Evolutionary conservation across 208 protist species (phyloP).

Genomic region (Acanthamoeba royreba): DNA sequence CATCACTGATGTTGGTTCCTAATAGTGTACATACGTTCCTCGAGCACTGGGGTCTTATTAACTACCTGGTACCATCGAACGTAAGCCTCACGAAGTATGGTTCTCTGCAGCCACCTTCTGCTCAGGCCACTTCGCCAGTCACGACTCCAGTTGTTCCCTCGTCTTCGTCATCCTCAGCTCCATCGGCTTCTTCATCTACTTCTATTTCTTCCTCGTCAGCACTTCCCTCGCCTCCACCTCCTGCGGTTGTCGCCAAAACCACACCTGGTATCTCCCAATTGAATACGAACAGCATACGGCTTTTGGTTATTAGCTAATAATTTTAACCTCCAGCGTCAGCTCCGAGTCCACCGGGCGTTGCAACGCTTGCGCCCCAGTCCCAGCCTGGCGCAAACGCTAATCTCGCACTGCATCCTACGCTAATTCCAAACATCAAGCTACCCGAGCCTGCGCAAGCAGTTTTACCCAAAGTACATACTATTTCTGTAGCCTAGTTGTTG

Average conservation of each 20-base stretch:
- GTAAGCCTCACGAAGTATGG: neutral
- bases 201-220: neutral
- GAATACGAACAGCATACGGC: too few species aligned
- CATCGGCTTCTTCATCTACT: neutral
- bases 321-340: neutral
- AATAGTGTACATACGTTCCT: conserved; percentile 77
- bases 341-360: neutral
- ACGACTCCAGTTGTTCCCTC: neutral
- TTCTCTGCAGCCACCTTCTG: neutral
- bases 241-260: too few species aligned
- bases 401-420: neutral
- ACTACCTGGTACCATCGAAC: conserved; percentile 58
- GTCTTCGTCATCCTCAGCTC: neutral
- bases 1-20: neutral
- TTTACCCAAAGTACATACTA: neutral
- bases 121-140: too few species aligned
- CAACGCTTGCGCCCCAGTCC: neutral
- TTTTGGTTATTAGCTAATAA: too few species aligned
- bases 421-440: neutral
- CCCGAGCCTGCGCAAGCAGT: neutral
- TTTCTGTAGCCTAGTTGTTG: neutral
- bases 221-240: neutral
- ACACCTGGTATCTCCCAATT: too few species aligned
- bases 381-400: neutral
- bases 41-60: conserved; percentile 84